Conservation (phyloP, 2,329 filamentous ascomycete genomes). For the Acrocalymma vagum region DNA sequence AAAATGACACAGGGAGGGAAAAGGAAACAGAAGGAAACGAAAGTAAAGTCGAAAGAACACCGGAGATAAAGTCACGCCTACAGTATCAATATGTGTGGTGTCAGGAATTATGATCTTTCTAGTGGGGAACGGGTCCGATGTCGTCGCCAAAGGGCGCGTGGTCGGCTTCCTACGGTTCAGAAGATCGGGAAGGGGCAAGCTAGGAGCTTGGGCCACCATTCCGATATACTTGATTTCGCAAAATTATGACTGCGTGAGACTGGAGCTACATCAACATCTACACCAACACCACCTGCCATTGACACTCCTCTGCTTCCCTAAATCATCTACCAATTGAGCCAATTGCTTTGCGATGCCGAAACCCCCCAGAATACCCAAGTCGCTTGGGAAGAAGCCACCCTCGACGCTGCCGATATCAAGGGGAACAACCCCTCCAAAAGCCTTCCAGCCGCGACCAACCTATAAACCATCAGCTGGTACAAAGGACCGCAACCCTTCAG, state of each 20-base stretch:
- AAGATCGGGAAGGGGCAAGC: constrained; percentile 17
- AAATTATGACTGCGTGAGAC: constrained; percentile 8
- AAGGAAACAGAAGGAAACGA: constrained; percentile 4
- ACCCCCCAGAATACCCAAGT: constrained; percentile 36
- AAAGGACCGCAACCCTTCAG: constrained; percentile 23
- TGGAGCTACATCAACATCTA: constrained; percentile 13
- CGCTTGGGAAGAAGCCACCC: constrained; percentile 29
- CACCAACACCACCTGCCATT: constrained; percentile 19
- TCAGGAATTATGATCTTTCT: no score
- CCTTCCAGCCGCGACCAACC: constrained; percentile 19
- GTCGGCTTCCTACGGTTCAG: constrained; percentile 35
- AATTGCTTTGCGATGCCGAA: constrained; percentile 38
- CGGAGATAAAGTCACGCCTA: constrained; percentile 12
- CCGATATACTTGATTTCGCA: constrained; percentile 8
- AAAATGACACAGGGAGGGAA: no score
- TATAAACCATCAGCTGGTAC: constrained; percentile 18
- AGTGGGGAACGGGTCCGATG: constrained; percentile 33
- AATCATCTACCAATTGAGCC: no score
- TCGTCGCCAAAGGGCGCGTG: constrained; percentile 29
- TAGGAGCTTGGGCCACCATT: constrained; percentile 6
- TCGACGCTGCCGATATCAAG: constrained; percentile 25
- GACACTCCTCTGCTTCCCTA: no score
- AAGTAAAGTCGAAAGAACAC: constrained; percentile 6
- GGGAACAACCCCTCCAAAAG: no score
- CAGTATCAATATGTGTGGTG: constrained; percentile 5